Percentiles rank a stretch among this genome's conserved stretches.
Evolutionary conservation across 192 early-diverging fungal species (phyloP).

Genomic region (Allomyces javanicus): DNA sequence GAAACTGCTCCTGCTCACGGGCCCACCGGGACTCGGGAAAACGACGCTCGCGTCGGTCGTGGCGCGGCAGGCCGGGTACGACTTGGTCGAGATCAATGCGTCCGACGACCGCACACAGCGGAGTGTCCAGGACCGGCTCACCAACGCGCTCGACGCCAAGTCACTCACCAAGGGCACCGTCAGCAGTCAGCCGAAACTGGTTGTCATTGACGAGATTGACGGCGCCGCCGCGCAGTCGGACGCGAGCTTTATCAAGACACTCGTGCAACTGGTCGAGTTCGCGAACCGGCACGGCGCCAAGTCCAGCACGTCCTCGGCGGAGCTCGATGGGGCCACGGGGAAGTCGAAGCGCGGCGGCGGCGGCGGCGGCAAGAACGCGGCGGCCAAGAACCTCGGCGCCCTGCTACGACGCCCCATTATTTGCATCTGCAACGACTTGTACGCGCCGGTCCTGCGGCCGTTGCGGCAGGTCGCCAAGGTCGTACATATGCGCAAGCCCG

Average conservation of each 20-base stretch:
- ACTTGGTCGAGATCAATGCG: slow-evolving; percentile 83
- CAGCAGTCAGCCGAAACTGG: slow-evolving; percentile 46
- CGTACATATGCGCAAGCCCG: slow-evolving; percentile 45
- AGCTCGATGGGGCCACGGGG: too few species aligned
- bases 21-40: slow-evolving; percentile 88
- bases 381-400: slow-evolving; percentile 10
- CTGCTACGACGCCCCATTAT: slow-evolving; percentile 76
- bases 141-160: slow-evolving; percentile 55
- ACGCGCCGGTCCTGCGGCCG: slow-evolving; percentile 67
- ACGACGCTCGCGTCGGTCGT: slow-evolving; percentile 90
- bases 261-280: slow-evolving; percentile 36
- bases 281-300: too few species aligned
- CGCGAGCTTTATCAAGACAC: slow-evolving; percentile 61
- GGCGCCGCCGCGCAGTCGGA: slow-evolving; percentile 54
- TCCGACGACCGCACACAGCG: slow-evolving; percentile 86
- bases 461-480: slow-evolving; percentile 58
- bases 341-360: not conserved
- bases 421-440: slow-evolving; percentile 97
- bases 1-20: slow-evolving; percentile 51
- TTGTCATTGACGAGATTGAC: slow-evolving; percentile 95
- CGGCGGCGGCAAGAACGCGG: slow-evolving; percentile 11
- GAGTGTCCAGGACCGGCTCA: slow-evolving; percentile 31
- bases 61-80: slow-evolving; percentile 76
- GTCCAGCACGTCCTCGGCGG: too few species aligned
- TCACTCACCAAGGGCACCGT: slow-evolving; percentile 47